These are phyloP conservation scores for Rhododendron kiyosumense DNA, from an alignment of 148 eudicot species.

Conservation along the genomic window DNA sequence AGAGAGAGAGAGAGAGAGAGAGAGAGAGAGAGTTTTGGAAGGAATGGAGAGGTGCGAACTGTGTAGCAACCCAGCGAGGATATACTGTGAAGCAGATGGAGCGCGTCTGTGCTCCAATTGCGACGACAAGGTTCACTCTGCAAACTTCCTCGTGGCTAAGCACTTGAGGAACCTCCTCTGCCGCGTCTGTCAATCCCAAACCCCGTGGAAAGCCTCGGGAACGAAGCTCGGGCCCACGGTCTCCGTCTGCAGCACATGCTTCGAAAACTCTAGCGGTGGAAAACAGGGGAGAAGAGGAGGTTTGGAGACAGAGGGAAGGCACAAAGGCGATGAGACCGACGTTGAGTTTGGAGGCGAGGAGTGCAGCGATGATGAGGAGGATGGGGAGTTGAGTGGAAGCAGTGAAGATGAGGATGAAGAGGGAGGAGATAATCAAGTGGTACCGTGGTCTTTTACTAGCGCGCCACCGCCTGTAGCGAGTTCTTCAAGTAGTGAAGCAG, in stretches of 20 bases:
- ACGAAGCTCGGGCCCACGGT: constrained; percentile 9
- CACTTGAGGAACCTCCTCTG: constrained; percentile 36
- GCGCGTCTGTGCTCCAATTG: constrained; percentile 38
- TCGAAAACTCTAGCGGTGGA: not conserved
- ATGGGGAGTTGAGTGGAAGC: not conserved
- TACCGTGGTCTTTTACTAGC: constrained; percentile 21
- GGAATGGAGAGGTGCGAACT: constrained; percentile 29
- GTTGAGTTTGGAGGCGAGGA: not conserved
- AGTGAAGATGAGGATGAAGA: constrained; percentile 13
- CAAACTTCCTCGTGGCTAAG: constrained; percentile 42
- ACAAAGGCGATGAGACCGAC: not conserved
- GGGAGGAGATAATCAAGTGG: constrained; percentile 32
- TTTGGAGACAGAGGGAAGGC: too few species aligned
- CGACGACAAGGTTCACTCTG: constrained; percentile 45
- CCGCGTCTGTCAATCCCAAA: constrained; percentile 32
- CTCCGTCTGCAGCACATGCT: constrained; percentile 15
- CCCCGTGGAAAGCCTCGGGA: constrained; percentile 50
- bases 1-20: constrained; percentile 1
- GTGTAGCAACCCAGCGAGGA: constrained; percentile 24
- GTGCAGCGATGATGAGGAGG: not conserved
- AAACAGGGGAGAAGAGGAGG: not conserved
- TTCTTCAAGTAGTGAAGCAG: not conserved
- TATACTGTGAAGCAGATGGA: constrained; percentile 37
- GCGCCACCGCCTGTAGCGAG: not conserved
- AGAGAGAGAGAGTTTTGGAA: not conserved